These are phyloP conservation scores for Cryptococcus wingfieldii DNA, from an alignment of 1,284 basidiomycete genomes.

Conservation along the genomic window DNA sequence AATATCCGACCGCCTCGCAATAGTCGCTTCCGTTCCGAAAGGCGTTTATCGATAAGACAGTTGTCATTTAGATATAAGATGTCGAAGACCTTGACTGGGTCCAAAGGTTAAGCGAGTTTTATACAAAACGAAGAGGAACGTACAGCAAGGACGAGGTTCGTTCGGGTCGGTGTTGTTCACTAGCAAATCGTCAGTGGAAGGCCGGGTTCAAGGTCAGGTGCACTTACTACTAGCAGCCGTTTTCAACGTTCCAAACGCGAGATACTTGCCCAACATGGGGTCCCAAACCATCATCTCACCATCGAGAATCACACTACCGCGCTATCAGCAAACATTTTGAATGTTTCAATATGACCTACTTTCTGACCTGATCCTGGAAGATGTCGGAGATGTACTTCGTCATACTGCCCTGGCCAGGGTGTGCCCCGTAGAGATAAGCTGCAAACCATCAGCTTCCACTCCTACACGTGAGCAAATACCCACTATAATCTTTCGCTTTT, in stretches of 20 bases:
- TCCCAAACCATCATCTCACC: slow-evolving; percentile 98
- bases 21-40: slow-evolving; percentile 48
- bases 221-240: slow-evolving; percentile 72
- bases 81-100: slow-evolving; percentile 87
- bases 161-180: slow-evolving; percentile 66
- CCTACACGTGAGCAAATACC: slow-evolving; percentile 4
- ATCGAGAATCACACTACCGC: slow-evolving; percentile 74
- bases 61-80: slow-evolving; percentile 70
- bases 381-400: slow-evolving; percentile 74
- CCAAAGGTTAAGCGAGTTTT: slow-evolving; percentile 3
- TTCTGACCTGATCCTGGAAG: slow-evolving; percentile 68
- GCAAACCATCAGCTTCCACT: neutral
- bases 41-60: slow-evolving; percentile 43
- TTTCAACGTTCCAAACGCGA: slow-evolving; percentile 88
- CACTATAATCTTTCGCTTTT: slow-evolving; percentile 88
- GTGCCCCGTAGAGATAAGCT: slow-evolving; percentile 75
- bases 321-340: slow-evolving; percentile 1
- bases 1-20: slow-evolving; percentile 40
- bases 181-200: slow-evolving; percentile 33
- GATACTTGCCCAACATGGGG: slow-evolving; percentile 72
- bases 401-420: slow-evolving; percentile 72
- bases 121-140: slow-evolving; percentile 34
- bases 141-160: slow-evolving; percentile 81
- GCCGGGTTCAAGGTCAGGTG: slow-evolving; percentile 1
- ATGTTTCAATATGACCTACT: slow-evolving; percentile 55